Evolutionary conservation across 495 filamentous ascomycete species (phyloP), one percentile per base, ranked within the genome.

Genomic region (Pseudevernia furfuracea): DNA sequence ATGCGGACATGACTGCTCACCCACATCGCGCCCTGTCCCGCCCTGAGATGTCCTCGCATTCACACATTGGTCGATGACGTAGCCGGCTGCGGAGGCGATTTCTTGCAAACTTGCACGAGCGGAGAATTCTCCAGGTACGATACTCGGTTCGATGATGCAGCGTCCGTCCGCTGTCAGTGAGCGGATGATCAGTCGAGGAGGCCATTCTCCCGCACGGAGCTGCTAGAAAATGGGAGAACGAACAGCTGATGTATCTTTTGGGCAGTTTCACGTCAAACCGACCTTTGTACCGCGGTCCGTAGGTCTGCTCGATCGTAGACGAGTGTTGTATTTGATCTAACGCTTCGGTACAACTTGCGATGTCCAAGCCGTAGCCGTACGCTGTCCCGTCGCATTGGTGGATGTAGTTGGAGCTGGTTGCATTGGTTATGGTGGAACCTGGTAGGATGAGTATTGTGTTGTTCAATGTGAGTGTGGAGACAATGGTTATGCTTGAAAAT

Each of bases 221-320:
- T 21, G 9, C 28, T 7, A 21, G 52, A 30, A 32, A 6, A 5
- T n/a, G 49, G 30, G 10, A 11, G 3, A 34, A 21, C 30, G 52
- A 36, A 55, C 52, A 55, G 52, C 30, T 55, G 30, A 55, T 55
- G 52, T 55, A 55, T 55, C 52, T 55, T 55, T 21, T 55, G 28
- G 52, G 52, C 25, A 55, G 6, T 11, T 34, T 55, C 7, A 55
- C 52, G 52, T 55, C 52, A 11, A 34, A 55, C 0, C 17, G 2
- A 55, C 52, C 52, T 8, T 3, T 34, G 2, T 17, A 21, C 30
- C 52, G 52, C 5, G 12, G 4, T 21, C 52, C 52, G 28, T 34
- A 55, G 52, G 52, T 32, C 52, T 55, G 52, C 52, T 32, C 1
- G 28, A n/a, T 34, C 30, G 52, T 55, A 19, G 52, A 55, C 1